Evolutionary conservation across 2,329 filamentous ascomycete species (phyloP), one percentile per base, ranked within the genome.

Genomic region (Clonostachys rosea): DNA sequence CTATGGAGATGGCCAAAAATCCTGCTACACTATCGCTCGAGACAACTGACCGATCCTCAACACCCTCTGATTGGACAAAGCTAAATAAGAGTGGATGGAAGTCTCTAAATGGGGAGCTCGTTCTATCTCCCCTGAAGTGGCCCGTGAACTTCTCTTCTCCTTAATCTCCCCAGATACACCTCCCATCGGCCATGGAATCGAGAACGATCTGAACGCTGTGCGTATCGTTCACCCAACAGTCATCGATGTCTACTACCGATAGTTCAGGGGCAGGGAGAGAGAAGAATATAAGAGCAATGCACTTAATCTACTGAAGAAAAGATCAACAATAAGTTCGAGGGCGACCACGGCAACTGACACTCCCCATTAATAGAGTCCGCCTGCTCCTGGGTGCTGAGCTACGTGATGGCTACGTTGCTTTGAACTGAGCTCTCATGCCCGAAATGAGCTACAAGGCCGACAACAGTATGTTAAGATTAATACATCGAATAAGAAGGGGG

Each of bases 201-300:
- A 99, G 59, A 99, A 99, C 61, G 94, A 99, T 59, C 78, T 99
- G 47, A 96, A 96, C 61, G 81, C 86, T 3, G 76, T 86, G 37
- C 86, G 92, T 35, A 78, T 97, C 44, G 84, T 96, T 41, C 94
- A 97, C 57, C 88, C 87, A 0, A 87, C 80, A 24, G 20, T 24
- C 7, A 7, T 24, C 20, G 20, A 24, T 7, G 7, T 2, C 20
- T 24, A 24, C 20, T 24, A 7, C 20, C 20, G 6, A 7, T 6
- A 24, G 5, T 24, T 24, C 8, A 30, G 8, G 7, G 8, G 24
- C 5, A 30, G 24, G 24, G 24, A 30, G 24, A 30, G 24, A 30
- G 24, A 30, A 30, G 5, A 5, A 30, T 9, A 30, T 30, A 30
- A 30, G 8, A 9, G 24, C 8, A 9, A 30, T 30, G 2, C 8